These are phyloP conservation scores for Botrytis squamosa DNA, from an alignment of 2,329 filamentous ascomycete species.

Conservation along the genomic window DNA sequence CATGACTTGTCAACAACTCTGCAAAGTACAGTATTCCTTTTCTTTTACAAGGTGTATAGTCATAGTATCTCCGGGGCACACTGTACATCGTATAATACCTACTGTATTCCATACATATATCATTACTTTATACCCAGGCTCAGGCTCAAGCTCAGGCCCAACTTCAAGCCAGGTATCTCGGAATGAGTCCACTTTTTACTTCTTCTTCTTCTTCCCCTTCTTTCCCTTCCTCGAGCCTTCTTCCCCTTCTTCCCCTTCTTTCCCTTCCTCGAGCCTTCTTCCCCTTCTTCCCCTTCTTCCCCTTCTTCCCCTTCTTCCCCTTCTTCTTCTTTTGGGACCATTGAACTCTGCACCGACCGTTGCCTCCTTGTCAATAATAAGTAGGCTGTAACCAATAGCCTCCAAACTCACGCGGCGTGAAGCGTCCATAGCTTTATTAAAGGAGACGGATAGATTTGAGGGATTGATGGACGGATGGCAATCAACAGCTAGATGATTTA, in stretches of 20 bases:
- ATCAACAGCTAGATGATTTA: background rate
- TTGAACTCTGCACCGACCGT: background rate
- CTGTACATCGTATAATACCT: background rate
- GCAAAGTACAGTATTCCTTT: background rate
- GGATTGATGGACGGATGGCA: background rate
- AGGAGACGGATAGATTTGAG: background rate
- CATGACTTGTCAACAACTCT: background rate
- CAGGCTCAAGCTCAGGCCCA: background rate
- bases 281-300: background rate
- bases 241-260: background rate
- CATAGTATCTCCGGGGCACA: background rate
- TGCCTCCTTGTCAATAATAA: background rate
- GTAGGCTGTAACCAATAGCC: background rate
- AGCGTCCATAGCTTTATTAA: background rate
- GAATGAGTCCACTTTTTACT: background rate
- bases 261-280: too few species aligned
- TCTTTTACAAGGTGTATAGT: background rate
- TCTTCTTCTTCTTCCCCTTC: background rate
- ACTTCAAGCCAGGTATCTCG: background rate
- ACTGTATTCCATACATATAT: background rate
- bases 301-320: too few species aligned
- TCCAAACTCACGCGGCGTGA: constrained; percentile 10
- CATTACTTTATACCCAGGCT: background rate
- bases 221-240: too few species aligned
- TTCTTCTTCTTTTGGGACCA: background rate